phyloP scores from a whole-genome alignment of 2,329 filamentous ascomycete species.

The Nothomitra cinnamomea region DNA sequence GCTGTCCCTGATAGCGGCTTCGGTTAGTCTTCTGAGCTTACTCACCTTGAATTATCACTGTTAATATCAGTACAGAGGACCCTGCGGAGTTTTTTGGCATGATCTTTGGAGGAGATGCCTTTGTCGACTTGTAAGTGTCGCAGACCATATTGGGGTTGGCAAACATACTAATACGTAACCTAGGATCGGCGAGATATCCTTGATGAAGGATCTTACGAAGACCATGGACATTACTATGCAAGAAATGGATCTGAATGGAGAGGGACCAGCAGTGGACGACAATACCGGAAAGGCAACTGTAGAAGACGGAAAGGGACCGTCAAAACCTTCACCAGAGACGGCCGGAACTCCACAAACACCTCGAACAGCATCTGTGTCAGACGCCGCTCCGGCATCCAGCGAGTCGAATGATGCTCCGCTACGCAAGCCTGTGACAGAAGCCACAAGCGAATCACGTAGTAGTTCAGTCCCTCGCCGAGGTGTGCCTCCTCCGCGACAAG shows the following conservation, averaged over 20 bases:
- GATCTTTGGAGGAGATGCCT: constrained; percentile 95
- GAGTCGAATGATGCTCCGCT: background rate
- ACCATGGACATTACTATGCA: constrained; percentile 97
- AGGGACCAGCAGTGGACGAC: constrained; percentile 33
- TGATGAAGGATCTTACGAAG: constrained; percentile 96
- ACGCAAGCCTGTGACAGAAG: background rate
- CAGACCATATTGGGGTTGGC: background rate
- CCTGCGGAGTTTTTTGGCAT: constrained; percentile 95
- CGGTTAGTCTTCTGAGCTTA: constrained; percentile 30
- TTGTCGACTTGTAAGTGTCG: constrained; percentile 52
- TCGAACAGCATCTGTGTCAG: background rate
- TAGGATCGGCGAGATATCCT: constrained; percentile 82
- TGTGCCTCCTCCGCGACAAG: constrained; percentile 64
- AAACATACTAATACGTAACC: background rate
- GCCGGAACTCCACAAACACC: background rate
- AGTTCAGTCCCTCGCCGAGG: constrained; percentile 34
- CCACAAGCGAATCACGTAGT: constrained; percentile 12
- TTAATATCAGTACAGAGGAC: constrained; percentile 42
- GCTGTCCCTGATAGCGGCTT: constrained; percentile 85
- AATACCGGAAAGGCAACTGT: constrained; percentile 30
- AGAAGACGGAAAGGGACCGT: constrained; percentile 20
- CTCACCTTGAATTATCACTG: constrained; percentile 3
- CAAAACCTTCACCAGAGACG: background rate
- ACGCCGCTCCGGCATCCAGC: background rate
- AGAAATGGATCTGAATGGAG: constrained; percentile 53